Percentiles rank a stretch among this genome's conserved stretches.
phyloP scores from a whole-genome alignment of 345 rosid species.

The Alliaria petiolata region DNA sequence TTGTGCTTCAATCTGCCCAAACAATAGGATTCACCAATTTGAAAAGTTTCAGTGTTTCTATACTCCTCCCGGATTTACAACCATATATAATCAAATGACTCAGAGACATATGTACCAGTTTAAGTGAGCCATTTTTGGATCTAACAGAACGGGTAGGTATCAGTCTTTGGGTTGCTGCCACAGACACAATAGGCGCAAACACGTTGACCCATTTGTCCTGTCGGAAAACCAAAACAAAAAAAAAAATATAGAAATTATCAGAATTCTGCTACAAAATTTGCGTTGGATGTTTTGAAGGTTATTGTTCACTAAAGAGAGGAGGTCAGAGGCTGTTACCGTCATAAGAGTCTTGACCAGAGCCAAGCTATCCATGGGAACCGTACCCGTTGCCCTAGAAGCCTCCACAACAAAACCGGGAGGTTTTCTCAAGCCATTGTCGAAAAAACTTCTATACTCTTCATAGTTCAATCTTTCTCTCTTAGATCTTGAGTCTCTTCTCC shows the following conservation, averaged over 20 bases:
- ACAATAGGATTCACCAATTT: background rate
- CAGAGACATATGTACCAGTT: conserved; percentile 38
- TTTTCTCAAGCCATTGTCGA: conserved; percentile 27
- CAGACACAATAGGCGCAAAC: conserved; percentile 49
- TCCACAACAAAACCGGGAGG: conserved; percentile 37
- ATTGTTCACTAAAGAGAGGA: background rate
- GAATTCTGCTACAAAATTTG: background rate
- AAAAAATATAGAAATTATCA: background rate
- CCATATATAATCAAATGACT: background rate
- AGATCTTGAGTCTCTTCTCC: conserved; percentile 41
- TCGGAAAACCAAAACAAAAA: background rate
- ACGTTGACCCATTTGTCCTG: conserved; percentile 56
- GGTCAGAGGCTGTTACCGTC: conserved; percentile 40
- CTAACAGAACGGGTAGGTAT: conserved; percentile 38
- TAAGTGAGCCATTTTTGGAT: conserved; percentile 44
- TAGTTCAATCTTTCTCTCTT: conserved; percentile 39
- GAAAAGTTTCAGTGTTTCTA: background rate
- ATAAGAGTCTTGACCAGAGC: conserved; percentile 53
- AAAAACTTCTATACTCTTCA: conserved; percentile 45
- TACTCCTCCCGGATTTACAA: background rate
- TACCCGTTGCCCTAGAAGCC: conserved; percentile 49
- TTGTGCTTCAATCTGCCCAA: conserved; percentile 54
- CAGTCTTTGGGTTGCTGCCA: conserved; percentile 35
- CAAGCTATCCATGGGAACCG: conserved; percentile 37
- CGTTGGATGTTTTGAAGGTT: background rate